Base-by-base conservation (phyloP, 176 grass and related monocot species). In the Alopecurus myosuroides region DNA sequence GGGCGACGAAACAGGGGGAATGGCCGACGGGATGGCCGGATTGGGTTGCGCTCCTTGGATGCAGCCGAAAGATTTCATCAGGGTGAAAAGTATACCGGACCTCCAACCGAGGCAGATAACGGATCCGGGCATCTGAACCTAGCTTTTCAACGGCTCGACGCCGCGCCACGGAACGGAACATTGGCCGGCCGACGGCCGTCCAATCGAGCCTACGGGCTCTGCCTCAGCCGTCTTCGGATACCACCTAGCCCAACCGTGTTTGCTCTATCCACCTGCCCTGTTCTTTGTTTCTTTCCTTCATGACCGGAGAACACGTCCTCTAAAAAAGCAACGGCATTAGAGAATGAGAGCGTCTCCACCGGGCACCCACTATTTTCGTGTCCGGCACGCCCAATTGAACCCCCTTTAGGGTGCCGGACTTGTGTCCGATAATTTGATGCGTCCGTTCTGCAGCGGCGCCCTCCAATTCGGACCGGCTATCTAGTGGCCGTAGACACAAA, bases 11-110 rank as follows among this genome's bases (percentile, higher is more conserved):
- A 39, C 50, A 7, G 33, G 15, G 63, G 77, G 79, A 15, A 63
- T 15, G 28, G 36, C 33, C 52, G 46, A 46, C 46, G 48, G 31
- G 1, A 56, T 56, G 23, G 13, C 36, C 34, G 79, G 60, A 60
- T 13, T 29, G 53, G 18, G 14, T 6, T 31, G 39, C 58, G 60
- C 77, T 61, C 53, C 15, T 76, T 42, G 23, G 36, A 44, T 77
- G 31, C 65, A 33, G 81, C 81, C 74, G 81, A 84, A 74, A 83
- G 52, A 84, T 17, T 11, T 53, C 64, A 9, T 62, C 56, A 60
- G 23, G 40, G 17, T 9, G 62, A 60, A 13, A 61, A 22, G 60
- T 63, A 14, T n/a, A 12, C 33, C 68, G 78, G 49, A 34, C 22
- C 73, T 31, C 80, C 52, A 12, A 51, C 65, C 80, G 41, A 70